These are phyloP conservation scores for Aspergillus sp. DNA, from an alignment of 2,329 filamentous ascomycete genomes.

Conservation along the genomic window DNA sequence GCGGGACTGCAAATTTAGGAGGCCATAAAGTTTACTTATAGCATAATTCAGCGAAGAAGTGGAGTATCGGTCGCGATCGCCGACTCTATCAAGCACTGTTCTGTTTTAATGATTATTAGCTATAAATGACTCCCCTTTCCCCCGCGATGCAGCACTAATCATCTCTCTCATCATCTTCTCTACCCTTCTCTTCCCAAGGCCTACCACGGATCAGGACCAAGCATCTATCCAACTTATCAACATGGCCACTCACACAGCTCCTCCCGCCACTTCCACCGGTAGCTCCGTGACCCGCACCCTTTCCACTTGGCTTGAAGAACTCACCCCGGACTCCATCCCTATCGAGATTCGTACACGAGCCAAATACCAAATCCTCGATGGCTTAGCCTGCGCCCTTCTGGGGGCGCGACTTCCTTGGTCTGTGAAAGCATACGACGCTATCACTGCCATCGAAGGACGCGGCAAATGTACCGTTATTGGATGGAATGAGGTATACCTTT, in stretches of 20 bases:
- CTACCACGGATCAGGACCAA: too few species aligned
- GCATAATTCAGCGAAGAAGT: too few species aligned
- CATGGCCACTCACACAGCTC: background rate
- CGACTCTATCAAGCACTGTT: too few species aligned
- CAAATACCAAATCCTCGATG: conserved; percentile 49
- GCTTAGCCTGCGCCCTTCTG: conserved; percentile 44
- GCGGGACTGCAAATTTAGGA: too few species aligned
- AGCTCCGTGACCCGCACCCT: conserved; percentile 6
- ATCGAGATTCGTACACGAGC: background rate
- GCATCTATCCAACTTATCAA: background rate
- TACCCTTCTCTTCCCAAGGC: background rate
- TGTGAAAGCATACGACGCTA: conserved; percentile 36
- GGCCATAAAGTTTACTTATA: too few species aligned
- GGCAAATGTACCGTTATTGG: conserved; percentile 27
- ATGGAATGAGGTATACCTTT: conserved; percentile 14
- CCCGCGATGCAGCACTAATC: background rate
- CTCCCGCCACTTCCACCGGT: background rate
- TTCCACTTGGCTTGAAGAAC: background rate
- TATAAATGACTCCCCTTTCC: too few species aligned
- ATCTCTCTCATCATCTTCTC: background rate
- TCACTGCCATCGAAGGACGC: conserved; percentile 34
- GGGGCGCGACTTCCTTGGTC: conserved; percentile 47
- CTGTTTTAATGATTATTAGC: too few species aligned
- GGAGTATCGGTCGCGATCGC: too few species aligned
- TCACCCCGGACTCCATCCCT: background rate